Evolutionary conservation across 2,329 filamentous ascomycete genomes (phyloP), one percentile per base, ranked within the genome.

Genomic region (Aspergillus sp.): DNA sequence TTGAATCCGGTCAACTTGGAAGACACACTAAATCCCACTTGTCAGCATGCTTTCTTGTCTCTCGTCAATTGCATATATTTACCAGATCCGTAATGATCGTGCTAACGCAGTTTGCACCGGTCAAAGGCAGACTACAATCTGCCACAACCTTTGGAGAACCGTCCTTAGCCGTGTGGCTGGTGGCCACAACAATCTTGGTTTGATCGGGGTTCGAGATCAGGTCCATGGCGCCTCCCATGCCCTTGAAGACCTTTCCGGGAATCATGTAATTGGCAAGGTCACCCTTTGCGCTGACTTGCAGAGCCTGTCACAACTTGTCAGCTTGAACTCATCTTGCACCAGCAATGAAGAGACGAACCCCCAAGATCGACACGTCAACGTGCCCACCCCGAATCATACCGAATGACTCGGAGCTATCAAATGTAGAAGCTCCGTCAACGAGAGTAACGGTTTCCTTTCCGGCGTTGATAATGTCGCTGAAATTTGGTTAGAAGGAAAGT

Each of bases 211-310:
- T 86, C 33, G 81, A 83, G 9, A 87, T 82, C 6, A 87, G 70
- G 62, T 87, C 84, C 84, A 87, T 87, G 15, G 84, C 84, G 23
- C 84, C 84, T 51, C 88, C 88, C 83, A 94, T 93, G 15, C 88
- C 88, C 76, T 93, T 93, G 70, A 90, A 65, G 9, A 88, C 81
- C 69, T 91, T 93, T 20, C 88, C 88, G 0, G 88, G 88, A 53
- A 94, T 86, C 85, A 93, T 93, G 75, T 88, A 94, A 70, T 93
- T 93, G 41, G 88, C 88, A 46, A 94, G 70, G 63, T 94, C 88
- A 22, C 88, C 88, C 2, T 79, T 75, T 0, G 86, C 86, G 54
- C 82, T 85, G 19, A 93, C 88, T 71, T 94, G 86, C 55, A 91
- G 81, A 2, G 88, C 85, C 46, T 58, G 43, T 44, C 44, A 47